These are phyloP conservation scores for Coelastrella sp. DNA, from an alignment of 139 green algal genomes.

Conservation along the genomic window DNA sequence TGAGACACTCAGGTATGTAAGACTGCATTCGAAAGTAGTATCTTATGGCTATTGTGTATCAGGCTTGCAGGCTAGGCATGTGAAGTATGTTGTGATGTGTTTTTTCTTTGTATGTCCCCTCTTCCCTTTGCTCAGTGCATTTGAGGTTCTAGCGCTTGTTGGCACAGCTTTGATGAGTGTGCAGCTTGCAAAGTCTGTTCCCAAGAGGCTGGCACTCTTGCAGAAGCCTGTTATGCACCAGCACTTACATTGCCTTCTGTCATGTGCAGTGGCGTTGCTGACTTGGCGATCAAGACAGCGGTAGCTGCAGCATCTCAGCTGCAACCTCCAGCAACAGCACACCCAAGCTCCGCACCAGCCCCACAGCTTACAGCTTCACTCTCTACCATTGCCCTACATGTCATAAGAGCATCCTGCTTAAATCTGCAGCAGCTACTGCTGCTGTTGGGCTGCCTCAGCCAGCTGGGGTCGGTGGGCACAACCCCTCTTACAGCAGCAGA, in stretches of 20 bases:
- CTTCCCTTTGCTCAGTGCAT: too few species aligned
- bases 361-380: neutral
- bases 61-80: too few species aligned
- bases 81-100: too few species aligned
- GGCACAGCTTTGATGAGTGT: too few species aligned
- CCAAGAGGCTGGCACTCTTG: too few species aligned
- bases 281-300: slow-evolving; percentile 20
- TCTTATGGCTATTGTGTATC: too few species aligned
- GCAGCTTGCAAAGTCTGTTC: too few species aligned
- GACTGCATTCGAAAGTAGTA: too few species aligned
- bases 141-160: too few species aligned
- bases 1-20: slow-evolving; percentile 25
- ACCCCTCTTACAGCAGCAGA: slow-evolving; percentile 1
- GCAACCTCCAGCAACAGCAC: neutral
- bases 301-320: slow-evolving; percentile 22
- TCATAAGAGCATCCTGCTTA: slow-evolving; percentile 5
- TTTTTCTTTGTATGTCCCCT: too few species aligned
- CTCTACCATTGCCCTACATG: slow-evolving; percentile 22
- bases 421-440: slow-evolving; percentile 47
- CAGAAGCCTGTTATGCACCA: too few species aligned
- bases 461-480: neutral
- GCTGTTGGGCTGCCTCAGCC: slow-evolving; percentile 28
- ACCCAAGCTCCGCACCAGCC: neutral
- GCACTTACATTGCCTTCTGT: neutral
- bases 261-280: slow-evolving; percentile 7